Evolutionary conservation across 371 early-diverging fungal species (phyloP), one percentile per base, ranked within the genome.

Genomic region (Blyttiomyces sp.): DNA sequence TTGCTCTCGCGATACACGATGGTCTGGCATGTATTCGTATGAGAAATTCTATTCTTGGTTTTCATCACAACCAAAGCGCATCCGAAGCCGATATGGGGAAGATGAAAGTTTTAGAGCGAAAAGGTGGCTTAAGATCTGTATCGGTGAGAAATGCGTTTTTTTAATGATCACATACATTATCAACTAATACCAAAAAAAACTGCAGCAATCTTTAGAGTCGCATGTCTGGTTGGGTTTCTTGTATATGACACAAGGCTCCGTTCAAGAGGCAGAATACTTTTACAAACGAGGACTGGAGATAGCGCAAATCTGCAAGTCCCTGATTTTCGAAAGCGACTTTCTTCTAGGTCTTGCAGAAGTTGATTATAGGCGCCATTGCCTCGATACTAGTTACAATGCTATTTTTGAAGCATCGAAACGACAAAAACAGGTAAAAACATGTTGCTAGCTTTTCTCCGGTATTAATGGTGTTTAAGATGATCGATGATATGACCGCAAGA

Each of bases 261-360:
- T 80, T 46, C 68, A 74, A 26, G 87, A 90, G 54, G 83, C 86
- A 0, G 83, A 86, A 42, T 87, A 88, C 59, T 88, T 83, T 68
- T 64, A 84, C 17, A 66, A 74, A 26, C 80, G 85, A 55, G 88
- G 85, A 0, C 67, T 79, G 34, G 60, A 67, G 9, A 69, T 88
- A 13, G 83, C 87, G 1, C 70, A 69, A 34, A 70, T 72, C 4
- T 70, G 82, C 4, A 72, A 69, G 17, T 83, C 89, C 0, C 66
- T 71, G 4, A 55, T 69, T 7, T 77, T 77, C 45, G 56, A 65
- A 16, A 72, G 68, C 24, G 61, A 65, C 6, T 79, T 88, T 54
- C 59, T 77, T 28, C 48, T 85, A 5, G 51, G 59, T 0, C 68
- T 85, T 6, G 83, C 85, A 24, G 85, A 87, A 42, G 68, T 84